Evolutionary conservation across 345 rosid genomes (phyloP).

Genomic region (Theobroma cacao): DNA sequence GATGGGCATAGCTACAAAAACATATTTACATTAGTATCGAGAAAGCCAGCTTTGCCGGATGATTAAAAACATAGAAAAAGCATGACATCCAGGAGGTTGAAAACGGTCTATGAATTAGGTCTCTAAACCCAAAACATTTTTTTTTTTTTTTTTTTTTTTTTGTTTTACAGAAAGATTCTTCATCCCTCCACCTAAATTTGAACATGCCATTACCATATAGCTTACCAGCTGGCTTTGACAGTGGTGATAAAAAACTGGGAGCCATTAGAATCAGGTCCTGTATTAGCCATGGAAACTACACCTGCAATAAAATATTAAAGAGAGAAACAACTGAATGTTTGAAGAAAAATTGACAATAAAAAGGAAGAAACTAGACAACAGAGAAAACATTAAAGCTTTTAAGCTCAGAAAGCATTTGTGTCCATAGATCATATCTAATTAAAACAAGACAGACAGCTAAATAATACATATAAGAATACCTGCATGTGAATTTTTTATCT

Average conservation of each 20-base stretch:
- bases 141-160: neutral
- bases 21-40: neutral
- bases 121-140: neutral
- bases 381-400: neutral
- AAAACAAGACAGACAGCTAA: constrained; percentile 1
- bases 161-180: neutral
- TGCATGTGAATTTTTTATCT: constrained; percentile 82
- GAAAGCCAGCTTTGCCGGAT: neutral
- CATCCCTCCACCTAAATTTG: neutral
- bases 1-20: neutral
- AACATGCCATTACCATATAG: neutral
- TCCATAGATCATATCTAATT: neutral
- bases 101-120: neutral
- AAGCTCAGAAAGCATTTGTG: neutral
- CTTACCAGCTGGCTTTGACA: constrained; percentile 92
- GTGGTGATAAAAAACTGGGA: constrained; percentile 96
- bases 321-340: neutral
- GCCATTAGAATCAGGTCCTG: constrained; percentile 93
- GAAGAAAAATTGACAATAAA: neutral
- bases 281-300: constrained; percentile 87
- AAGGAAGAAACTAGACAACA: neutral
- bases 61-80: neutral
- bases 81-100: neutral
- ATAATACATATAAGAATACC: constrained; percentile 35
- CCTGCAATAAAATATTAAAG: constrained; percentile 38